Evolutionary conservation across 1,284 basidiomycete genomes (phyloP).

Genomic region (Clitocybe nebularis): DNA sequence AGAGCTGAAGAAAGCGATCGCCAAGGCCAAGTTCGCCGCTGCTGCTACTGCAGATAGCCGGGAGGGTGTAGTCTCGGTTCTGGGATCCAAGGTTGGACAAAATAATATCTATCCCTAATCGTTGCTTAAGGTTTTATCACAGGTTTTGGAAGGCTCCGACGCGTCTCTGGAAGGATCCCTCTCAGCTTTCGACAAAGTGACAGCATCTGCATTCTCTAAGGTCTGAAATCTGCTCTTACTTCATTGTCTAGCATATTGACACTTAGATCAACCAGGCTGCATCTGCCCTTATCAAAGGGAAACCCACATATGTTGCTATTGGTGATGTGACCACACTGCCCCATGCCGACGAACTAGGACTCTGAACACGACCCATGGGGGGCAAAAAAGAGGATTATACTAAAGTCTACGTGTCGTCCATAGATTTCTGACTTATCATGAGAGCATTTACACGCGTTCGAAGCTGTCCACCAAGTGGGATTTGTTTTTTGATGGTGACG

Average conservation of each 20-base stretch:
- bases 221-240: constrained; percentile 32
- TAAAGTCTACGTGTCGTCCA: constrained; percentile 12
- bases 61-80: constrained; percentile 60
- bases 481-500: too few species aligned
- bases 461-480: too few species aligned
- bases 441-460: too few species aligned
- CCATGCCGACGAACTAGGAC: constrained; percentile 81
- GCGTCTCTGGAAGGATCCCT: constrained; percentile 52
- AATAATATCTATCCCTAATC: constrained; percentile 8
- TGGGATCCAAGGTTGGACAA: constrained; percentile 59
- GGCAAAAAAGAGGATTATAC: constrained; percentile 9
- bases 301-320: constrained; percentile 84
- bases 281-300: constrained; percentile 56
- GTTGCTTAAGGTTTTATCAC: constrained; percentile 7
- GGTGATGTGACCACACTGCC: constrained; percentile 78
- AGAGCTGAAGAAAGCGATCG: constrained; percentile 75
- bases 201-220: constrained; percentile 58
- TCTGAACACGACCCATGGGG: constrained; percentile 46
- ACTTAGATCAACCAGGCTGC: constrained; percentile 36
- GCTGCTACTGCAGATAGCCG: constrained; percentile 68
- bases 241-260: constrained; percentile 3
- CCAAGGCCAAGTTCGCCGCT: constrained; percentile 83
- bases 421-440: constrained; percentile 18
- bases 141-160: constrained; percentile 60
- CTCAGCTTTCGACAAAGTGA: constrained; percentile 59